Base-by-base conservation (phyloP, 768 basidiomycete species). In the Leucosporidium creatinivorum region DNA sequence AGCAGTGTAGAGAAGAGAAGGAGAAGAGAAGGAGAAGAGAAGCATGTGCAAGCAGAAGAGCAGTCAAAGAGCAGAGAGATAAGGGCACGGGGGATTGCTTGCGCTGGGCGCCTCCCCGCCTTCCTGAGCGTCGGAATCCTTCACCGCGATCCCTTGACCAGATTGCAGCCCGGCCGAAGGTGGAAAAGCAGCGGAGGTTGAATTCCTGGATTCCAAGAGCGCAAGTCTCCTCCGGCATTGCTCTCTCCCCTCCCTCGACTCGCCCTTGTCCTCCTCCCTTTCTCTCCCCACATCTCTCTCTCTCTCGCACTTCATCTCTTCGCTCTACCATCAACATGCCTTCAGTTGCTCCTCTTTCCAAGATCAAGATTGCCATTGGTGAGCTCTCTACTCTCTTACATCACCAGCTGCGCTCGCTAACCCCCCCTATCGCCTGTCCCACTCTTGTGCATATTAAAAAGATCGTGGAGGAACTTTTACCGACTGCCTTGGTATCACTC, bases 391-490 rank as follows among this genome's bases (percentile, higher is more conserved):
- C 8, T 26, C 9, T 19, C 2, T 3, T 26, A 23, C 23, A 51
- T 10, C 50, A 23, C 4, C 23, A 23, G 50, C 50, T 23, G 23
- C n/a, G n/a, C n/a, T n/a, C n/a, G n/a, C 50, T 26, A 9, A 26
- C 25, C 2, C 33, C 33, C 33, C 50, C 50, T 23, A 23, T 23
- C 21, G 21, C 50, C 17, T 26, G 25, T 25, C 44, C 2, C 47
- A 18, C 28, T 30, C 44, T 15, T 21, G 4, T 23, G 47, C 30
- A 25, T 4, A 26, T 39, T 18, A 9, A 54, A 19, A 13, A 50
- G 61, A 60, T 56, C 62, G 31, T 48, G 63, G 68, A 3, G 68
- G 68, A 25, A 69, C 68, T 21, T 69, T 69, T 51, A 61, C 58
- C 28, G 68, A 65, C 54, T 55, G 50, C n/a, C 55, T 61, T 6